These are phyloP conservation scores for Pseudozyma sp. DNA, from an alignment of 1,284 basidiomycete species.

Conservation along the genomic window DNA sequence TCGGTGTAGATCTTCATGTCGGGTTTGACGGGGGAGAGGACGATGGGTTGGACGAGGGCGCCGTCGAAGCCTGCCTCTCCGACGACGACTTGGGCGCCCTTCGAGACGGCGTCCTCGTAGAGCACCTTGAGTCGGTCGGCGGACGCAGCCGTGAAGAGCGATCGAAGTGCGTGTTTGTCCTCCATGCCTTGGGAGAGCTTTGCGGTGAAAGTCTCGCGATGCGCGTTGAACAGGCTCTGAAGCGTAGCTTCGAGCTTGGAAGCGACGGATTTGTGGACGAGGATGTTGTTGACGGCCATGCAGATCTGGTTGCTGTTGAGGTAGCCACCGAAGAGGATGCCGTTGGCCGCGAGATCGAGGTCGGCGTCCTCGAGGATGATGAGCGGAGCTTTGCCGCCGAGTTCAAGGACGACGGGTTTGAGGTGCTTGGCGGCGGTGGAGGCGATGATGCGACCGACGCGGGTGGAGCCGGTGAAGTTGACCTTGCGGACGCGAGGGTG, in stretches of 20 bases:
- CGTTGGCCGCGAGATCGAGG: constrained; percentile 73
- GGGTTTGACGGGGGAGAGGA: constrained; percentile 72
- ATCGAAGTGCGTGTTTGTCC: constrained; percentile 62
- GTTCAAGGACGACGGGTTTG: constrained; percentile 70
- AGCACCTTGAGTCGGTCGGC: constrained; percentile 73
- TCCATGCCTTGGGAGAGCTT: constrained; percentile 26
- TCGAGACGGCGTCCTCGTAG: constrained; percentile 73
- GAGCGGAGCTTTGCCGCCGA: constrained; percentile 71
- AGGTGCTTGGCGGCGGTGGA: constrained; percentile 85
- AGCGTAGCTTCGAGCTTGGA: constrained; percentile 70
- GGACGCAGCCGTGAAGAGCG: constrained; percentile 73
- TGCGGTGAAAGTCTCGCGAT: constrained; percentile 65
- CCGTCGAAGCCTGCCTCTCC: constrained; percentile 71
- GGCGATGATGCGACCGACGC: constrained; percentile 86
- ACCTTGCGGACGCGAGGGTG: constrained; percentile 73
- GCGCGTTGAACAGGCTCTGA: constrained; percentile 69
- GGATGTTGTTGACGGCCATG: constrained; percentile 78
- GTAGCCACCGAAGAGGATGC: constrained; percentile 72
- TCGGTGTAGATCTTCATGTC: constrained; percentile 70
- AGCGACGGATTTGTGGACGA: constrained; percentile 72
- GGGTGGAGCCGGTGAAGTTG: constrained; percentile 72
- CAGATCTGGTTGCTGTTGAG: constrained; percentile 78
- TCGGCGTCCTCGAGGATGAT: constrained; percentile 76
- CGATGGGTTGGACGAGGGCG: constrained; percentile 73
- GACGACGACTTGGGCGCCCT: constrained; percentile 73